Base-by-base conservation (phyloP, 768 basidiomycete species). In the Serendipita sp. region DNA sequence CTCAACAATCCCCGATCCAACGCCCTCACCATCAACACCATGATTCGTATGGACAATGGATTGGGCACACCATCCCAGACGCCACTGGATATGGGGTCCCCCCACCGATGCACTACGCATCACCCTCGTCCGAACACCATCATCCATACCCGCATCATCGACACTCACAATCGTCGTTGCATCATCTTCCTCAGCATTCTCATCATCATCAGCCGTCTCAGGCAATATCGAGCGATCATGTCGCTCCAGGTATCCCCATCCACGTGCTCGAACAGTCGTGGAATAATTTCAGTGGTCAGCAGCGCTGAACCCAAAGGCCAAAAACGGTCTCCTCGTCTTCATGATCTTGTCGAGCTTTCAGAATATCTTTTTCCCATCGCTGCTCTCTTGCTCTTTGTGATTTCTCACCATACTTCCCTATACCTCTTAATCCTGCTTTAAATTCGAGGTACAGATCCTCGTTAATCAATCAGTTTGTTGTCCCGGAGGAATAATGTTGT, bases 11-110 rank as follows among this genome's bases (percentile, higher is more conserved):
- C 26, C 31, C 5, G 7, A n/a, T n/a, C 26, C 53, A 33, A 24
- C 33, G 24, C n/a, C 26, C 33, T 34, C 11, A 4, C 24, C 53
- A 58, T 31, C 28, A 20, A 5, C 20, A 22, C 20, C 45, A 50
- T 17, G 53, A 58, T n/a, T 31, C 53, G 53, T 58, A 58, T 20
- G 53, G 53, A n/a, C 53, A 34, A n/a, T 58, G 53, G 53, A 58
- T 58, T 13, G n/a, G 31, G 24, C 45, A 48, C n/a, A 48, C 45
- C 9, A 28, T 48, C n/a, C 26, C 26, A 14, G 38, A 38, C 14
- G 14, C 38, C 38, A 38, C 38, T 7, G 38, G 38, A 5, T 38
- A 38, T 38, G 14, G 14, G 7, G 14, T 38, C 7, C 7, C 38
- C 14, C 38, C 38, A 5, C 5, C 38, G 5, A 38, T 38, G 38